A percentile compares a stretch with the other conserved stretches of the same genome.
Conservation (phyloP, 768 basidiomycete species). For the Hebeloma cylindrosporum region DNA sequence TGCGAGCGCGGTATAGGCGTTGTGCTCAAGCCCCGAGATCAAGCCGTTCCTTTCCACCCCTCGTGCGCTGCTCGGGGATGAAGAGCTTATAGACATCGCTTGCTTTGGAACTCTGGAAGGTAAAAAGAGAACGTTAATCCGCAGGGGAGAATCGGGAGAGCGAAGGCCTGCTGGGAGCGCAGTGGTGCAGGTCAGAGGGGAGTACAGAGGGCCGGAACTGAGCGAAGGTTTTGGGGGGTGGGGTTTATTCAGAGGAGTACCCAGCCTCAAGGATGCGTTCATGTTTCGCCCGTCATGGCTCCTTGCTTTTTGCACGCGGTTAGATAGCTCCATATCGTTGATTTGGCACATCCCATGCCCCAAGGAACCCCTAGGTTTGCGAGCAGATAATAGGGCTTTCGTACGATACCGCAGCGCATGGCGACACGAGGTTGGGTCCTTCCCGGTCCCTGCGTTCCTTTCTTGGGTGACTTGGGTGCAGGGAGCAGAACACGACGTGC, state of each 20-base stretch:
- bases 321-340: neutral
- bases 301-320: constrained; percentile 7
- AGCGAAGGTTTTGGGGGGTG: constrained; percentile 2
- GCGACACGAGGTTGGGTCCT: neutral
- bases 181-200: constrained; percentile 1
- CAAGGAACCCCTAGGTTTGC: constrained; percentile 3
- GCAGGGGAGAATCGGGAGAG: constrained; percentile 1
- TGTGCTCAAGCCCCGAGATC: constrained; percentile 31
- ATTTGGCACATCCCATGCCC: neutral
- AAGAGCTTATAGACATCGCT: constrained; percentile 19
- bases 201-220: constrained; percentile 6
- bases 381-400: constrained; percentile 3
- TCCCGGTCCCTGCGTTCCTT: constrained; percentile 19
- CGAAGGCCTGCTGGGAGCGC: neutral
- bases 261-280: constrained; percentile 3
- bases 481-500: constrained; percentile 12
- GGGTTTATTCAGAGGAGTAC: constrained; percentile 11
- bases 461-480: constrained; percentile 4
- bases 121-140: constrained; percentile 4
- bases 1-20: constrained; percentile 48
- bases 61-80: constrained; percentile 17
- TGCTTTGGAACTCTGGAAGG: too few species aligned
- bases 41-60: constrained; percentile 18
- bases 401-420: constrained; percentile 11
- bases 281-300: too few species aligned